These are phyloP conservation scores for Thalassiosira livingstoniorum DNA, from an alignment of 352 stramenopile genomes.

Conservation along the genomic window DNA sequence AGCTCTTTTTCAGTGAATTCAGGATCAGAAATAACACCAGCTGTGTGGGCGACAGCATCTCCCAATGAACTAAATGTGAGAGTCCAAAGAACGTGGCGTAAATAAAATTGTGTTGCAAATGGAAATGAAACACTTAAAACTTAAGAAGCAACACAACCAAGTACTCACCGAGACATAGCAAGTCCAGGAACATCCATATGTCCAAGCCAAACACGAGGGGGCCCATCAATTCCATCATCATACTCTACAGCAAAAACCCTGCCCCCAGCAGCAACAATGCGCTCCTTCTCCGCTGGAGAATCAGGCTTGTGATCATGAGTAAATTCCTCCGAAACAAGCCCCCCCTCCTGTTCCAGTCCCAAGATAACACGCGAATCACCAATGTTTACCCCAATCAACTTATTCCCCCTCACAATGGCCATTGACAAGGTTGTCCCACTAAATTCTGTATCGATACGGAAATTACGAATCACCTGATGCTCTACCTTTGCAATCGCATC, in stretches of 20 bases:
- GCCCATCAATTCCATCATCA: slow-evolving; percentile 97
- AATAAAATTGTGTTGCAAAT: slow-evolving; percentile 1
- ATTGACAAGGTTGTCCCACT: slow-evolving; percentile 89
- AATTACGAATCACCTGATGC: slow-evolving; percentile 89
- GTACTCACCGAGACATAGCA: slow-evolving; percentile 92
- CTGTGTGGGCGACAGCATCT: slow-evolving; percentile 96
- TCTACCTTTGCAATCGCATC: slow-evolving; percentile 88
- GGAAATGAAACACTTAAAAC: neutral
- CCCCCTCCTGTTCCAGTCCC: slow-evolving; percentile 84
- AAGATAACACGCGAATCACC: slow-evolving; percentile 96
- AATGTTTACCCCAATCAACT: slow-evolving; percentile 95
- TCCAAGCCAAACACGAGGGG: slow-evolving; percentile 96
- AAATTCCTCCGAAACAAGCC: slow-evolving; percentile 88
- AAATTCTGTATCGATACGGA: slow-evolving; percentile 93
- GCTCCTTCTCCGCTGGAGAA: slow-evolving; percentile 93
- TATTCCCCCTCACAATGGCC: slow-evolving; percentile 88
- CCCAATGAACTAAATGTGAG: slow-evolving; percentile 88
- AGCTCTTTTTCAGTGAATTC: slow-evolving; percentile 91
- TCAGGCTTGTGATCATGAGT: slow-evolving; percentile 98
- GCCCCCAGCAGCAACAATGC: slow-evolving; percentile 93
- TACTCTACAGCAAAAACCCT: slow-evolving; percentile 99
- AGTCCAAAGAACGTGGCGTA: slow-evolving; percentile 14
- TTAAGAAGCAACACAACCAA: slow-evolving; percentile 15
- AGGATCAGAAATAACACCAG: slow-evolving; percentile 93
- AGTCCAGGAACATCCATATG: slow-evolving; percentile 98